A percentile compares a stretch with the other conserved stretches of the same genome.
These are phyloP conservation scores for Talaromyces sp. DNA, from an alignment of 2,329 filamentous ascomycete species.

Conservation along the genomic window DNA sequence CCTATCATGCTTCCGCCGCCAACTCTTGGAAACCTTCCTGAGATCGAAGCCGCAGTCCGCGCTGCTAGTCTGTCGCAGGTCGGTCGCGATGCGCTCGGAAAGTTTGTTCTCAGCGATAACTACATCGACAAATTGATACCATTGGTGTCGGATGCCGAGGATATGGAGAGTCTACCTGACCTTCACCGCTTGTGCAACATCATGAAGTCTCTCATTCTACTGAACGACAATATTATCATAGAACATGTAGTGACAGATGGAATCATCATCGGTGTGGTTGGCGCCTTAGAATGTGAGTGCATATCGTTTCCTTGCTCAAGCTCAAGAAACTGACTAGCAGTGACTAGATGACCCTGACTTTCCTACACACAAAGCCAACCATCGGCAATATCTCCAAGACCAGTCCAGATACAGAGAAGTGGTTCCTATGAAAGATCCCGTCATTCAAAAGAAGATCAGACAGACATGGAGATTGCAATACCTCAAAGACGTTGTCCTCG, in stretches of 20 bases:
- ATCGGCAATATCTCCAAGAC: slow-evolving; percentile 86
- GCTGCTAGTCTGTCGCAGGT: slow-evolving; percentile 68
- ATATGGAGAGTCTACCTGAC: slow-evolving; percentile 80
- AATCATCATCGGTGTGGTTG: slow-evolving; percentile 85
- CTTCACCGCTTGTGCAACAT: slow-evolving; percentile 93
- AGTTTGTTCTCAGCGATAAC: slow-evolving; percentile 78
- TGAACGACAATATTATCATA: slow-evolving; percentile 93
- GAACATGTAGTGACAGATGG: slow-evolving; percentile 89
- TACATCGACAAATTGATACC: slow-evolving; percentile 86
- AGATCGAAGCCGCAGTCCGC: slow-evolving; percentile 82
- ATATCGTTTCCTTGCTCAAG: not conserved
- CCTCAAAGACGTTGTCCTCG: slow-evolving; percentile 95
- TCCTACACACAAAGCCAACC: slow-evolving; percentile 94
- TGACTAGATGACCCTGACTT: slow-evolving; percentile 83
- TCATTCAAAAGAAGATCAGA: slow-evolving; percentile 85
- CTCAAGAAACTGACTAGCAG: slow-evolving; percentile 24
- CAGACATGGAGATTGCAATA: slow-evolving; percentile 95
- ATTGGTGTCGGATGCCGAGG: slow-evolving; percentile 82
- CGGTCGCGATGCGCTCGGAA: slow-evolving; percentile 81
- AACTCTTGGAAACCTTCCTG: slow-evolving; percentile 74
- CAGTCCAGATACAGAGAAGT: slow-evolving; percentile 94
- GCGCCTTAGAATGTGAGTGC: slow-evolving; percentile 74
- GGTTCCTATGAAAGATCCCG: slow-evolving; percentile 79
- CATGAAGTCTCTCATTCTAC: slow-evolving; percentile 90
- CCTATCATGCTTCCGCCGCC: slow-evolving; percentile 73